A percentile compares a stretch with the other conserved stretches of the same genome.
These are phyloP conservation scores for Exophiala bonariae DNA, from an alignment of 2,329 filamentous ascomycete species.

Conservation along the genomic window DNA sequence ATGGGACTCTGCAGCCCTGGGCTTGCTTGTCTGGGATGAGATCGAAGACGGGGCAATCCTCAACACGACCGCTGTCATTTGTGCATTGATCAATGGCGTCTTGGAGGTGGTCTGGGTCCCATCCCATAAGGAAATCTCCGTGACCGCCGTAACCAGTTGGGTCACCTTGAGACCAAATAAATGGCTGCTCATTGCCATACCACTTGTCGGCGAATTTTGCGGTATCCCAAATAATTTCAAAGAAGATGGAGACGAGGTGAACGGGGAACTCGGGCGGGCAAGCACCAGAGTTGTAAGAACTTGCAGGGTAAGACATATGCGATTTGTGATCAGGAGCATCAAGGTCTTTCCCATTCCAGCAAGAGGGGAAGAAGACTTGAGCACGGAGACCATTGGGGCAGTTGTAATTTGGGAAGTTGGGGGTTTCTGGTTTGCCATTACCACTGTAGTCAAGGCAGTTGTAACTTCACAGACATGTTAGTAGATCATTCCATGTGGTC, in stretches of 20 bases:
- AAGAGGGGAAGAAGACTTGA: conserved; percentile 40
- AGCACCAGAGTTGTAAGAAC: conserved; percentile 35
- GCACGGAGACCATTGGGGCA: conserved; percentile 58
- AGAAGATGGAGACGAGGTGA: conserved; percentile 60
- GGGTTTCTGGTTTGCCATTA: conserved; percentile 43
- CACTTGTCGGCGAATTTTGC: conserved; percentile 51
- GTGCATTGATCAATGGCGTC: conserved; percentile 68
- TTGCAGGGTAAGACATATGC: conserved; percentile 39
- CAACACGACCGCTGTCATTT: conserved; percentile 59
- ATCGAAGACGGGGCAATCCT: conserved; percentile 59
- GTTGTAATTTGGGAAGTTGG: conserved; percentile 68
- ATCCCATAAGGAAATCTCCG: conserved; percentile 69
- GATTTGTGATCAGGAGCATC: conserved; percentile 35
- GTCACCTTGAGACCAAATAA: conserved; percentile 51
- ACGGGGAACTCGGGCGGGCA: conserved; percentile 48
- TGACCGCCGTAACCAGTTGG: conserved; percentile 55
- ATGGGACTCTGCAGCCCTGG: conserved; percentile 52
- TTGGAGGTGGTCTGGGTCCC: conserved; percentile 66
- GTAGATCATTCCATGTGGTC: conserved; percentile 50
- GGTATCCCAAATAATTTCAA: conserved; percentile 59
- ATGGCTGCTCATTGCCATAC: conserved; percentile 38
- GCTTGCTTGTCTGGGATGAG: conserved; percentile 56
- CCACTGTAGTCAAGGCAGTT: conserved; percentile 55
- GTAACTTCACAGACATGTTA: conserved; percentile 10
- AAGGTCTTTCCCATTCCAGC: conserved; percentile 38